Evolutionary conservation across 306 rosid species (phyloP), one percentile per base, ranked within the genome.

Genomic region (Parietaria judaica): DNA sequence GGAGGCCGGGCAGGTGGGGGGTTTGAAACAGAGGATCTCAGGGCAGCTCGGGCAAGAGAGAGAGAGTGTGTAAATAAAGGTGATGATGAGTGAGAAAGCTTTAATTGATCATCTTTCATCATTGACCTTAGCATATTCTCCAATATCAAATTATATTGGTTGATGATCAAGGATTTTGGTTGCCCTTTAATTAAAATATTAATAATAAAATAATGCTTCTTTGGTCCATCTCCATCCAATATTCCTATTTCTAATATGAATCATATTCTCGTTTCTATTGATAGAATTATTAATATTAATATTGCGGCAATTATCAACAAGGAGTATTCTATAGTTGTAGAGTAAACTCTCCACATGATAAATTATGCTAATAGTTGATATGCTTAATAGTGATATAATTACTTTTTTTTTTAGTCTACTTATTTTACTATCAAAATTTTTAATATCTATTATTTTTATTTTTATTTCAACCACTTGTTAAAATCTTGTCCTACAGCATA

Each of bases 11-110:
- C 85, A 81, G 80, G 64, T 68, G 83, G 74, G 76, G 67, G 66
- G 81, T 47, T 74, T 49, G 67, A 67, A 79, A 69, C 70, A 51
- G 48, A 11, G 70, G 61, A 69, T 12, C 54, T 60, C 36, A 6
- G 81, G 82, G 77, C 69, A 74, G 80, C 52, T 54, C 74, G 86
- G 86, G 86, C 79, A 81, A 55, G 81, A 60, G 82, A 66, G 78
- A 69, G 6, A 59, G 56, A 52, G 23, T 57, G 31, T 50, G 14
- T 63, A 59, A 39, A 36, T 38, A 15, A 17, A 8, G 50, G 10
- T 4, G 36, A 43, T 38, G 39, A 55, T 53, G 10, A 17, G 39
- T 11, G 37, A 31, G 12, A 64, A 56, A 65, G 16, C 56, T 56
- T 66, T 51, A 36, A 37, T 44, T 36, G 57, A 23, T 47, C 45